Percentiles rank a stretch among this genome's conserved stretches.
phyloP scores from a whole-genome alignment of 1,284 basidiomycete genomes.

The Apiotrichum sp. region DNA sequence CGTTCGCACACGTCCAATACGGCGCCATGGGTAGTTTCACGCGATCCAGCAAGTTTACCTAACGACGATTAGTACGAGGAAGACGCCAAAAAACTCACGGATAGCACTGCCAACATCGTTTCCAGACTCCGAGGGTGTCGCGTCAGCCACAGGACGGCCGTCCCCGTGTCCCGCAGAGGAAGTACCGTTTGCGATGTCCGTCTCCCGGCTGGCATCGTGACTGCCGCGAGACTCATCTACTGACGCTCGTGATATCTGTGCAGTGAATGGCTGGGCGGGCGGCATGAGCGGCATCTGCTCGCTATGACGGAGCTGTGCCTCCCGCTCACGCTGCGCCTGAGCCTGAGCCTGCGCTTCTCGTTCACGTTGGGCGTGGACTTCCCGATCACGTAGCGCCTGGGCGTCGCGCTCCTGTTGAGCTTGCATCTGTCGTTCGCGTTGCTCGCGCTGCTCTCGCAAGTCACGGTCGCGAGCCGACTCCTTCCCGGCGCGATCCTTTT shows the following conservation, averaged over 20 bases:
- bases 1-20: conserved; percentile 42
- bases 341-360: not conserved
- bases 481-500: not conserved
- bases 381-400: not conserved
- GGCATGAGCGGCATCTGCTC: not conserved
- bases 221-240: conserved; percentile 13
- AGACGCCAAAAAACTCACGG: conserved; percentile 20
- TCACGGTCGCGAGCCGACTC: not conserved
- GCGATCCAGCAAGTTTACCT: conserved; percentile 30
- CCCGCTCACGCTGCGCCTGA: not conserved
- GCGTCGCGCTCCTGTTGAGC: not conserved
- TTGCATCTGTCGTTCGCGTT: not conserved
- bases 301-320: not conserved
- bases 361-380: not conserved
- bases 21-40: conserved; percentile 29
- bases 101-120: conserved; percentile 34
- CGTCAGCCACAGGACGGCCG: conserved; percentile 4
- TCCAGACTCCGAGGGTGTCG: conserved; percentile 5
- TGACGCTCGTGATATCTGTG: not conserved
- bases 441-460: not conserved
- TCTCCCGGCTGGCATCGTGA: conserved; percentile 13
- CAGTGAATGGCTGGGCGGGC: not conserved
- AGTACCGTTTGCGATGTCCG: no score
- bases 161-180: conserved; percentile 12
- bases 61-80: not conserved